phyloP scores from a whole-genome alignment of 805 yeast genomes.

The Metschnikowia continentalis region DNA sequence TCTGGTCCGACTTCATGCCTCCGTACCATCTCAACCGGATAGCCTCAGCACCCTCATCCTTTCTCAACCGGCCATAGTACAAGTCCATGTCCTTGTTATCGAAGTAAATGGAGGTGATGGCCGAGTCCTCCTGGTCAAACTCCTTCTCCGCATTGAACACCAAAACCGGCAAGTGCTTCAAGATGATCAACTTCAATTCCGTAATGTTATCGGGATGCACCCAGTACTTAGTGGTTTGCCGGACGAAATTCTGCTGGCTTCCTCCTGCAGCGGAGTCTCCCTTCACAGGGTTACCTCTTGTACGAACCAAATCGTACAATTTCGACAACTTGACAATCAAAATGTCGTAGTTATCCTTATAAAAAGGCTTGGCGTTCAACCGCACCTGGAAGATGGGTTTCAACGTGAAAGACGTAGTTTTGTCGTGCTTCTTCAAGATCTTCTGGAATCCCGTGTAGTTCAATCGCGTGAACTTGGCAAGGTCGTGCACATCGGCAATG shows the following conservation, averaged over 20 bases:
- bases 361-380: constrained; percentile 90
- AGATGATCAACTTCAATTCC: constrained; percentile 84
- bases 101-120: constrained; percentile 94
- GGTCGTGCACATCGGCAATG: constrained; percentile 95
- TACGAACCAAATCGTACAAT: constrained; percentile 87
- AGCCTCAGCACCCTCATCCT: constrained; percentile 99
- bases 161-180: constrained; percentile 93
- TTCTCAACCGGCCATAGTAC: constrained; percentile 89
- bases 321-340: constrained; percentile 86
- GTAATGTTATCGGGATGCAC: constrained; percentile 98
- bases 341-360: constrained; percentile 88
- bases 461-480: constrained; percentile 87
- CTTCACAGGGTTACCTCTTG: constrained; percentile 90
- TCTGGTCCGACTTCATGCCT: constrained; percentile 88
- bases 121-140: constrained; percentile 90
- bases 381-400: constrained; percentile 93
- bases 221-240: constrained; percentile 99
- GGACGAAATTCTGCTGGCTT: constrained; percentile 92
- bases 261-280: constrained; percentile 99
- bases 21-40: constrained; percentile 99
- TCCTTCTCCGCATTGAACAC: constrained; percentile 97
- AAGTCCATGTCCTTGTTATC: constrained; percentile 87
- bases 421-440: constrained; percentile 94
- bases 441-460: constrained; percentile 97
- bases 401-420: constrained; percentile 64